Conservation (phyloP, 176 grass and related monocot species). For the Echinochloa phyllopogon region DNA sequence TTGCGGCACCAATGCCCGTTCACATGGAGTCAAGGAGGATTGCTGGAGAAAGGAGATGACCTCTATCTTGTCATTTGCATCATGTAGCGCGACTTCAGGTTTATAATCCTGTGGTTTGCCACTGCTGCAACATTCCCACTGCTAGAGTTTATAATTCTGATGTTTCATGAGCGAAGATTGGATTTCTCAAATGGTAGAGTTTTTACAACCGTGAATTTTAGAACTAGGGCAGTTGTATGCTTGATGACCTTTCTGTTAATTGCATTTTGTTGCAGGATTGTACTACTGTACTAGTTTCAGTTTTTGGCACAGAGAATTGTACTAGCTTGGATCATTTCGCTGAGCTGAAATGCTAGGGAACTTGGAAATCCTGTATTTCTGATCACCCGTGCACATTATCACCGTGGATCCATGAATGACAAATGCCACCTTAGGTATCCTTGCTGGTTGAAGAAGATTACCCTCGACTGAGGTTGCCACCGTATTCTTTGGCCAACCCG, state of each 20-base stretch:
- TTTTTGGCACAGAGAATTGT: conserved; percentile 2
- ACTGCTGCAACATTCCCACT: too few species aligned
- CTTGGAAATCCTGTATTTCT: not conserved
- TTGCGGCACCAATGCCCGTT: conserved; percentile 63
- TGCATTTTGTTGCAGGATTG: conserved; percentile 33
- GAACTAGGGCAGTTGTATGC: conserved; percentile 35
- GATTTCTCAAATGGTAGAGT: not conserved
- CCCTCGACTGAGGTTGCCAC: not conserved
- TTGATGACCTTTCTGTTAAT: not conserved
- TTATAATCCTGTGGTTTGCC: conserved; percentile 4
- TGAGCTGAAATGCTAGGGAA: conserved; percentile 1
- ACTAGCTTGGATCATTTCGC: conserved; percentile 25
- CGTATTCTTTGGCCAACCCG: not conserved
- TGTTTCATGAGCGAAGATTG: not conserved
- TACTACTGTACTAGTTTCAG: conserved; percentile 6
- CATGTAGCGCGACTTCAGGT: not conserved
- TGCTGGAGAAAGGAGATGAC: conserved; percentile 36
- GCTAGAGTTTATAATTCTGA: too few species aligned
- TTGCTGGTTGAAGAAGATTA: conserved; percentile 15
- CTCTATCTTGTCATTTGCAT: not conserved
- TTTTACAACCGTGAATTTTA: conserved; percentile 25
- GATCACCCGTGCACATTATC: not conserved
- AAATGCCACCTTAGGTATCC: too few species aligned
- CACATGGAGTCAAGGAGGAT: conserved; percentile 71
- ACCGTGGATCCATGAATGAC: not conserved